Percentiles rank a stretch among this genome's conserved stretches.
phyloP scores from a whole-genome alignment of 352 stramenopile species.

The Phytopythium delawarense region DNA sequence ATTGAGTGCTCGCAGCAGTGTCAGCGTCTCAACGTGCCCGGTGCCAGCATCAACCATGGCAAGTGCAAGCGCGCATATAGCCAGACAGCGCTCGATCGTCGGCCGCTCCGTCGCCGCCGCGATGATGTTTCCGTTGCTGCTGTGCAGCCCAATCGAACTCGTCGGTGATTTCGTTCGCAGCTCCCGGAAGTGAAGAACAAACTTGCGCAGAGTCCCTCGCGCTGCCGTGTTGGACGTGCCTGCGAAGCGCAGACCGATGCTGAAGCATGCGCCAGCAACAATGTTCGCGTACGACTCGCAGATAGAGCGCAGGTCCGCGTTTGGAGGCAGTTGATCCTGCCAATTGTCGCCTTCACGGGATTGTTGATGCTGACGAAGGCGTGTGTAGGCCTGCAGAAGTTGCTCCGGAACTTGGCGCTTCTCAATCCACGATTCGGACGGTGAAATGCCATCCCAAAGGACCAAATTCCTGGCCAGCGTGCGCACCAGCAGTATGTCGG shows the following conservation, averaged over 20 bases:
- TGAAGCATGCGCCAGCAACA: slow-evolving; percentile 93
- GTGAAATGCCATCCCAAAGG: slow-evolving; percentile 92
- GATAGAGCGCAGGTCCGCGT: slow-evolving; percentile 86
- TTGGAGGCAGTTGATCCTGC: slow-evolving; percentile 12
- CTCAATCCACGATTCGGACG: slow-evolving; percentile 90
- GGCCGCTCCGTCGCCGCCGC: slow-evolving; percentile 65
- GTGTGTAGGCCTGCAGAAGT: slow-evolving; percentile 43
- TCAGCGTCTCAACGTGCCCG: slow-evolving; percentile 92
- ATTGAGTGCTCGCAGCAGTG: slow-evolving; percentile 87
- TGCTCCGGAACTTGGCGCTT: slow-evolving; percentile 53
- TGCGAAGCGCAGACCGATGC: slow-evolving; percentile 93
- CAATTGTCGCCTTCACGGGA: background rate
- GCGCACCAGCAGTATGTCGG: slow-evolving; percentile 93
- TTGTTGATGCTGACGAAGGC: slow-evolving; percentile 7
- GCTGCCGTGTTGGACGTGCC: slow-evolving; percentile 72
- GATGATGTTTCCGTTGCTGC: slow-evolving; percentile 42
- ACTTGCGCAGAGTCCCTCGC: slow-evolving; percentile 54
- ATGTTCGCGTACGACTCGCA: slow-evolving; percentile 95
- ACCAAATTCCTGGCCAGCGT: slow-evolving; percentile 94
- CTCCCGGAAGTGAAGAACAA: slow-evolving; percentile 73
- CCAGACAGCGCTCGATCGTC: slow-evolving; percentile 93
- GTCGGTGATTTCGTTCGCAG: slow-evolving; percentile 42
- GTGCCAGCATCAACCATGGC: slow-evolving; percentile 96
- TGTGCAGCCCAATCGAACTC: slow-evolving; percentile 23
- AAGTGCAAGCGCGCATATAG: slow-evolving; percentile 87